These are phyloP conservation scores for Microsporum ferrugineum DNA, from an alignment of 2,329 filamentous ascomycete genomes.

Conservation along the genomic window DNA sequence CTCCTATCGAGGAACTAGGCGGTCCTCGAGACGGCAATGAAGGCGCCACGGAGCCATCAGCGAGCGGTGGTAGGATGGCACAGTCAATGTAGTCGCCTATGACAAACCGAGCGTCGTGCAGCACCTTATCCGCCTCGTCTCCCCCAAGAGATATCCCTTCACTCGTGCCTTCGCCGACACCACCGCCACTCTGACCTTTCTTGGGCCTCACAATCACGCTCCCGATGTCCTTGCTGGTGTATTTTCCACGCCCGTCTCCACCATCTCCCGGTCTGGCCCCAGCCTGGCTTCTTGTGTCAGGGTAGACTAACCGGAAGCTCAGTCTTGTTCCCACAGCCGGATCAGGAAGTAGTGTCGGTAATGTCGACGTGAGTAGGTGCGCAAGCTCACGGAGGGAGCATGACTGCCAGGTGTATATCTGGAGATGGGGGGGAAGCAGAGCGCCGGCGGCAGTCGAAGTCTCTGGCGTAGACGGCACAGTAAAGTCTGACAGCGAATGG, in stretches of 20 bases:
- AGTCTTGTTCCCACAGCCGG: conserved; percentile 72
- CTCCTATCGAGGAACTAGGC: conserved; percentile 35
- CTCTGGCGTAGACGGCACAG: conserved; percentile 19
- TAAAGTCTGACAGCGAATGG: conserved; percentile 43
- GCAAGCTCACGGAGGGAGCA: conserved; percentile 74
- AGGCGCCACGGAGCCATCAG: conserved; percentile 62
- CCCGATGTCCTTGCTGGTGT: conserved; percentile 69
- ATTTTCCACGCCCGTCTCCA: conserved; percentile 45
- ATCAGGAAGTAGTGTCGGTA: conserved; percentile 58
- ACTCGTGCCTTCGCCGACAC: neutral
- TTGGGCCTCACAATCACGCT: conserved; percentile 53
- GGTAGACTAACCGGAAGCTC: conserved; percentile 77
- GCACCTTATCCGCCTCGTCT: conserved; percentile 58
- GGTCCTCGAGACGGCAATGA: conserved; percentile 13
- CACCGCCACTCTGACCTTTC: neutral
- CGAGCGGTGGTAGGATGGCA: conserved; percentile 63
- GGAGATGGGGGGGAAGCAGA: conserved; percentile 54
- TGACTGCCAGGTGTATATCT: conserved; percentile 76
- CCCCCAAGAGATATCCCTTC: conserved; percentile 29
- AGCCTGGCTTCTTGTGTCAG: conserved; percentile 47
- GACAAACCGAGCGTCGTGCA: conserved; percentile 68
- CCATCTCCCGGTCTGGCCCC: conserved; percentile 22
- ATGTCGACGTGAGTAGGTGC: conserved; percentile 58
- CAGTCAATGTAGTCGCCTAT: conserved; percentile 82
- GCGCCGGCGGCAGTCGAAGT: conserved; percentile 47